A percentile compares a stretch with the other conserved stretches of the same genome.
Evolutionary conservation across 139 green algal genomes (phyloP).

Genomic region (Mychonastes homosphaera): DNA sequence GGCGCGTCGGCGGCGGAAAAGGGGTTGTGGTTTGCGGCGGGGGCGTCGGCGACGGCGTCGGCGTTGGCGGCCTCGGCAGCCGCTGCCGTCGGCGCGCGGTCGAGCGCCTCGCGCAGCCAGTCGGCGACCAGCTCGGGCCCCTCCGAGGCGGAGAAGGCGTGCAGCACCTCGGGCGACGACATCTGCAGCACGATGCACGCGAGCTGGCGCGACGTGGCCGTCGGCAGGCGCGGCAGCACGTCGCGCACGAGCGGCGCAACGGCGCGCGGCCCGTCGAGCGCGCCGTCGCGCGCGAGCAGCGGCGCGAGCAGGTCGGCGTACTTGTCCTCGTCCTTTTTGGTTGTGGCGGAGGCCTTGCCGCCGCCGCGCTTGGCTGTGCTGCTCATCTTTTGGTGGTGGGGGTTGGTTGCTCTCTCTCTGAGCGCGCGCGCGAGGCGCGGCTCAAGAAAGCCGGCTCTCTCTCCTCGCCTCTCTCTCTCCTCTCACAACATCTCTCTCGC

Average conservation of each 20-base stretch:
- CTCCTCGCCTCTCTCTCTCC: background rate
- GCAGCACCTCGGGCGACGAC: background rate
- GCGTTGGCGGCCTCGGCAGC: background rate
- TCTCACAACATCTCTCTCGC: too few species aligned
- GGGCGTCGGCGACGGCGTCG: background rate
- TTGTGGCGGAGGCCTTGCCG: background rate
- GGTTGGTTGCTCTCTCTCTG: background rate
- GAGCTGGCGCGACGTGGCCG: background rate
- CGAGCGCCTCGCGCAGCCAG: conserved; percentile 8
- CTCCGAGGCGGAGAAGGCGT: conserved; percentile 5
- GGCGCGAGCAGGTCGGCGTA: conserved; percentile 11
- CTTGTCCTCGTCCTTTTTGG: conserved; percentile 2
- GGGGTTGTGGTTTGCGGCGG: background rate
- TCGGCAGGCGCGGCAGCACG: conserved; percentile 4
- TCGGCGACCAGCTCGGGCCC: conserved; percentile 5
- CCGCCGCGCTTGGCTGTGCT: background rate
- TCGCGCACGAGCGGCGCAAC: conserved; percentile 4
- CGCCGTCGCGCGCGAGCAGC: conserved; percentile 9
- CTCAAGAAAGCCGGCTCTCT: background rate
- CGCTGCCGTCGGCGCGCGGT: background rate
- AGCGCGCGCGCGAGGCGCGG: background rate
- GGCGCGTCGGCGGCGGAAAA: background rate
- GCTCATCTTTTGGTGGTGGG: background rate
- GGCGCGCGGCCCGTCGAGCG: background rate
- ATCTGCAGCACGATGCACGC: conserved; percentile 5